A percentile compares a stretch with the other conserved stretches of the same genome.
phyloP scores from a whole-genome alignment of 2,329 filamentous ascomycete species.

The Colletotrichum tofieldiae region DNA sequence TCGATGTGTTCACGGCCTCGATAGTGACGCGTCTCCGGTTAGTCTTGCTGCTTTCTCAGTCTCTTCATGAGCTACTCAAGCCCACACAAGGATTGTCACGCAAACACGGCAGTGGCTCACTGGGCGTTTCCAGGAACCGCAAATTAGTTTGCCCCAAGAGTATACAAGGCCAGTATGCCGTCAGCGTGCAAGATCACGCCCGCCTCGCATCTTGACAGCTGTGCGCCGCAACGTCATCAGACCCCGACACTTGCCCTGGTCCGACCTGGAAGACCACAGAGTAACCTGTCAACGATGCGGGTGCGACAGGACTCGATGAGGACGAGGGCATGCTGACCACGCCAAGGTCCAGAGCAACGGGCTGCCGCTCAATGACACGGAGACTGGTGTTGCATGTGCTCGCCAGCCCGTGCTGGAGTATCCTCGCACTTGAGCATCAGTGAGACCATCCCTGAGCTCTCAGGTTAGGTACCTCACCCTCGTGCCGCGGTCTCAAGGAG shows the following conservation, averaged over 20 bases:
- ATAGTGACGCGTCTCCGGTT: neutral
- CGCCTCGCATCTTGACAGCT: neutral
- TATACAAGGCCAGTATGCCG: no score
- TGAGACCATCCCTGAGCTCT: slow-evolving; percentile 5
- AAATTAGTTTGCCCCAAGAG: no score
- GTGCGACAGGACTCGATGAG: slow-evolving; percentile 37
- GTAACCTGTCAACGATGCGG: slow-evolving; percentile 23
- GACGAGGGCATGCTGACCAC: slow-evolving; percentile 20
- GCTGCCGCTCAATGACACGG: neutral
- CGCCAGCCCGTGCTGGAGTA: no score
- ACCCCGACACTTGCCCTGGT: slow-evolving; percentile 1
- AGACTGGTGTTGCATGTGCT: neutral
- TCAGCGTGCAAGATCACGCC: neutral
- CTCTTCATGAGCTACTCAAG: neutral
- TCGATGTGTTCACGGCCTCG: neutral
- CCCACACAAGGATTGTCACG: neutral
- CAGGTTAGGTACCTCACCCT: neutral
- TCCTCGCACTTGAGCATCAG: neutral
- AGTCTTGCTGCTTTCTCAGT: neutral
- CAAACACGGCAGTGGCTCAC: neutral
- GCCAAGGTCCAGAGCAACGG: slow-evolving; percentile 24
- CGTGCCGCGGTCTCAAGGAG: slow-evolving; percentile 35
- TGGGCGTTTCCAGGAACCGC: neutral
- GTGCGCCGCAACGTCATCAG: slow-evolving; percentile 4
- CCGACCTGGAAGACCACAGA: neutral